Base-by-base conservation (phyloP, 2,329 filamentous ascomycete species). In the Stylonectria norvegica region DNA sequence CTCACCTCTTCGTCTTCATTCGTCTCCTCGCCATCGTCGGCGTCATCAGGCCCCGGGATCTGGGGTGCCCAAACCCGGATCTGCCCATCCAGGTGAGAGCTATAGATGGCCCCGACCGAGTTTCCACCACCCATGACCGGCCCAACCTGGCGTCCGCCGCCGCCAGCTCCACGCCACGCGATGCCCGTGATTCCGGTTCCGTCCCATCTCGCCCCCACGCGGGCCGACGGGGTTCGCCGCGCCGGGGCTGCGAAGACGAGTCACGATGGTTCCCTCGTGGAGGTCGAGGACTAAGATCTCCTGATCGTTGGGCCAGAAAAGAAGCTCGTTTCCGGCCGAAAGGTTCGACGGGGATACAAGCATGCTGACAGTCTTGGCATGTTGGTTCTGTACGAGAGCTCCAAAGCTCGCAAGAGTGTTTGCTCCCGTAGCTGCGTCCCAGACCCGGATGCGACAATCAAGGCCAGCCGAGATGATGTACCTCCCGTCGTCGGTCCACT, bases 351-450 rank as follows among this genome's bases (percentile, higher is more conserved):
- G 88, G 1, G 81, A 72, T 7, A 82, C 63, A 39, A 89, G 66
- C 42, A 89, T 79, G 32, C 71, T 73, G 15, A 78, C 69, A 43
- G 75, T 81, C 15, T 76, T 77, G 5, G 83, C 69, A 52, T 76
- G 81, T 50, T 69, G 74, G 60, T 96, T 96, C 53, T 83, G 84
- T 28, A 96, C 75, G 19, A 82, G 75, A 1, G 90, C 86, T 0
- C 89, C 89, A 58, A 96, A 97, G 61, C 85, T 90, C 0, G 86
- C 86, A 5, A 96, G 78, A 1, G 87, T 94, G 62, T 97, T 96
- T 14, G 85, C 85, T 2, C 89, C 89, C 0, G 80, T 87, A 0
- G 73, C 73, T 2, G 86, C 79, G 59, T 95, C 78, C 91, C 91
- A 97, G 2, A 96, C 86, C 4, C 90, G 79, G 47, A 97, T 83